These are phyloP conservation scores for Dissoconium aciculare DNA, from an alignment of 2,329 filamentous ascomycete species.

Conservation along the genomic window DNA sequence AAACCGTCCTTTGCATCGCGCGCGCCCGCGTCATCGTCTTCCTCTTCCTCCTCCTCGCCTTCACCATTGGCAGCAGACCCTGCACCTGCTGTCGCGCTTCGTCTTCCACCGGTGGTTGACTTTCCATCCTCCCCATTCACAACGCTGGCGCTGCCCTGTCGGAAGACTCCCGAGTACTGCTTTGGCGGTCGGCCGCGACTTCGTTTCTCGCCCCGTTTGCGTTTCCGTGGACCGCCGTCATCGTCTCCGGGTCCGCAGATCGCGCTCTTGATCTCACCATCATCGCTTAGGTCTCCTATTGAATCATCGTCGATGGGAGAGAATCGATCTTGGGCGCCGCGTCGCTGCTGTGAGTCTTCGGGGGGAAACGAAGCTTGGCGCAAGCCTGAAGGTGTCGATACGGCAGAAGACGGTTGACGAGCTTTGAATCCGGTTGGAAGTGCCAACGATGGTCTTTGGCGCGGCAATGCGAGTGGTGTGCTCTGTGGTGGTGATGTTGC, in stretches of 20 bases:
- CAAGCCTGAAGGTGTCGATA: slow-evolving; percentile 37
- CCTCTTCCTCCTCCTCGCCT: slow-evolving; percentile 30
- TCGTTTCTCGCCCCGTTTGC: slow-evolving; percentile 19
- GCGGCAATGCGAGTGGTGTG: slow-evolving; percentile 24
- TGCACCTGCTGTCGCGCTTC: slow-evolving; percentile 18
- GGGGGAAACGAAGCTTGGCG: slow-evolving; percentile 72
- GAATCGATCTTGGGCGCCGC: slow-evolving; percentile 9
- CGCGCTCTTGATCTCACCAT: slow-evolving; percentile 24
- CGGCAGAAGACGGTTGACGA: slow-evolving; percentile 53
- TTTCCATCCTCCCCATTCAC: slow-evolving; percentile 23
- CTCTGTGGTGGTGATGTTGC: slow-evolving; percentile 14
- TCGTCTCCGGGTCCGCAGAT: slow-evolving; percentile 27
- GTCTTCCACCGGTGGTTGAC: slow-evolving; percentile 6
- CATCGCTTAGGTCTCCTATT: slow-evolving; percentile 21
- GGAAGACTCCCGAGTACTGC: slow-evolving; percentile 3
- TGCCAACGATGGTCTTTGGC: slow-evolving; percentile 47
- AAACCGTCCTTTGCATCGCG: slow-evolving; percentile 24
- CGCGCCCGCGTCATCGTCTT: slow-evolving; percentile 33
- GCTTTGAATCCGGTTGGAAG: slow-evolving; percentile 41
- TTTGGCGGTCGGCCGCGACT: slow-evolving; percentile 14
- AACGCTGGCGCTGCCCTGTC: slow-evolving; percentile 12
- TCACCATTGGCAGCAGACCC: slow-evolving; percentile 21
- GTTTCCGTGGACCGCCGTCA: slow-evolving; percentile 12
- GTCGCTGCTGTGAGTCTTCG: slow-evolving; percentile 27
- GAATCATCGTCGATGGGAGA: slow-evolving; percentile 17